Percentiles rank a stretch among this genome's conserved stretches.
Conservation (phyloP, 2,329 filamentous ascomycete genomes). For the Aspergillus glaucus region DNA sequence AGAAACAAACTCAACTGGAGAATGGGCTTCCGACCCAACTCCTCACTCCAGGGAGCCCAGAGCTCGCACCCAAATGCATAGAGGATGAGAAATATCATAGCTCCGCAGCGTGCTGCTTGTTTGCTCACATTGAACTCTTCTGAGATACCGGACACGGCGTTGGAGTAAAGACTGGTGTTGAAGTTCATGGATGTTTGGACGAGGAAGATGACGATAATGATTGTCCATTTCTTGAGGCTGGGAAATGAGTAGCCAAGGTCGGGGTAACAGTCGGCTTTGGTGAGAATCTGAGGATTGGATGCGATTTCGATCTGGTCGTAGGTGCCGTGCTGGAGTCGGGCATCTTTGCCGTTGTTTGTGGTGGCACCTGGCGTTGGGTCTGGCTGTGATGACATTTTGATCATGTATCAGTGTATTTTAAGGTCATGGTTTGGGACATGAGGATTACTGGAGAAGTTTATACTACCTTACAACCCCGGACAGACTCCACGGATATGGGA, state of each 20-base stretch:
- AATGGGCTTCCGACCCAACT: constrained; percentile 65
- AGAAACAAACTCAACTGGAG: constrained; percentile 63
- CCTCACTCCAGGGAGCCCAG: constrained; percentile 77
- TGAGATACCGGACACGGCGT: constrained; percentile 56
- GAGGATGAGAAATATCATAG: constrained; percentile 65
- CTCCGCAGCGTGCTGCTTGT: constrained; percentile 61
- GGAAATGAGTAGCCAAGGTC: constrained; percentile 57
- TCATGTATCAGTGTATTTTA: too few relatives aligned
- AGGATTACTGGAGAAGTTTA: too few relatives aligned
- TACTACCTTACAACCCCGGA: too few relatives aligned
- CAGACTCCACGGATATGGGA: too few relatives aligned
- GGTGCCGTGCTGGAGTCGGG: too few relatives aligned
- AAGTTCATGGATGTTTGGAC: constrained; percentile 70
- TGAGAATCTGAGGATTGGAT: constrained; percentile 22
- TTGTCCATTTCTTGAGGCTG: constrained; percentile 59
- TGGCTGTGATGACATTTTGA: too few relatives aligned
- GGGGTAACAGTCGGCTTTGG: constrained; percentile 52
- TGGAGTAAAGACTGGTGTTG: constrained; percentile 64
- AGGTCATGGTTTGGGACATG: too few relatives aligned
- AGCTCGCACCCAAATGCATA: constrained; percentile 79
- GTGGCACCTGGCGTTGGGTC: too few relatives aligned
- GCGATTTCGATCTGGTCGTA: not conserved
- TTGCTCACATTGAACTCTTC: constrained; percentile 58
- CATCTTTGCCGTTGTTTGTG: too few relatives aligned
- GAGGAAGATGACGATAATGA: constrained; percentile 61